These are phyloP conservation scores for Sporothrix brasiliensis DNA, from an alignment of 2,329 filamentous ascomycete species.

Conservation along the genomic window DNA sequence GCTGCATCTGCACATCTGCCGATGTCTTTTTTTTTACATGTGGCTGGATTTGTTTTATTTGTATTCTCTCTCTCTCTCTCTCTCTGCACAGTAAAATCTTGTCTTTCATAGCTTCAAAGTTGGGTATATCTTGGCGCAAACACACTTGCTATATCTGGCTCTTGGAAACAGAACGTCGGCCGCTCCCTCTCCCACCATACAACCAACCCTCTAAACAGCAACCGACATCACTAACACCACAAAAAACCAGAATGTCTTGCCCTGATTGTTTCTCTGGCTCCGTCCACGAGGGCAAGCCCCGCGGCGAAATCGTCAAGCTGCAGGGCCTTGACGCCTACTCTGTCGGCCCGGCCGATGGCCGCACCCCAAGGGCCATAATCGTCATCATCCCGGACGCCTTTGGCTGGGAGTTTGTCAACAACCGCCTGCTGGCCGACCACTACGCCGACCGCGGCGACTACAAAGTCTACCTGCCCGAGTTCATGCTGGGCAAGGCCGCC, in stretches of 20 bases:
- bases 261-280: slow-evolving; percentile 53
- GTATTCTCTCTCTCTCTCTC: too few relatives aligned
- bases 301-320: slow-evolving; percentile 50
- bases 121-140: too few relatives aligned
- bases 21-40: neutral
- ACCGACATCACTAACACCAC: neutral
- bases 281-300: slow-evolving; percentile 50
- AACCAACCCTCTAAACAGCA: neutral
- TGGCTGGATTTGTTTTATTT: neutral
- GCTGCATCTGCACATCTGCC: neutral
- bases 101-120: too few relatives aligned
- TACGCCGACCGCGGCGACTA: slow-evolving; percentile 57
- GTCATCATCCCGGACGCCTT: slow-evolving; percentile 60
- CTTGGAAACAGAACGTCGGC: neutral
- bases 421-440: slow-evolving; percentile 55
- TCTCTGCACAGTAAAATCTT: neutral
- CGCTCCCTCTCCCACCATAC: neutral
- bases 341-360: slow-evolving; percentile 43
- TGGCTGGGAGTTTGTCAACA: slow-evolving; percentile 58
- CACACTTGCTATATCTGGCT: neutral
- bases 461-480: slow-evolving; percentile 59
- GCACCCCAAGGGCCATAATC: slow-evolving; percentile 50
- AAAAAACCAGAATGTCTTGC: slow-evolving; percentile 41
- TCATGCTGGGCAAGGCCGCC: slow-evolving; percentile 50
- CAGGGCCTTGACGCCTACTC: slow-evolving; percentile 56